Evolutionary conservation across 768 basidiomycete species (phyloP), one percentile per base, ranked within the genome.

Genomic region (Fomitopsis serialis): DNA sequence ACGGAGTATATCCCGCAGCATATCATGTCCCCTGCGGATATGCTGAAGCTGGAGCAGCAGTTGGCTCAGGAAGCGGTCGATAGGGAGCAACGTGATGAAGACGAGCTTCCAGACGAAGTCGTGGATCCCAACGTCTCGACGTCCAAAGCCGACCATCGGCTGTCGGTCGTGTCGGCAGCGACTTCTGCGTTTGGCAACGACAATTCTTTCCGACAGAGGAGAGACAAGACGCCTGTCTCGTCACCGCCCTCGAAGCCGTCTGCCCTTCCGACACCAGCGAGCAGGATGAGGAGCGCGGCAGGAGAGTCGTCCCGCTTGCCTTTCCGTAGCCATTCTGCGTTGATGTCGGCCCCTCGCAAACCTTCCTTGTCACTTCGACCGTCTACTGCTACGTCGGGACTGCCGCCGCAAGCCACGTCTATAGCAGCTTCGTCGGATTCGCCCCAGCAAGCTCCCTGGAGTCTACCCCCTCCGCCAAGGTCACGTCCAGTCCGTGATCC

Each of bases 21-120:
- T 37, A 87, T 87, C 55, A 77, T 87, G 77, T 81, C 84, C 15
- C 79, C 82, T 22, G 82, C 80, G 17, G 82, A 85, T 52, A 76
- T 85, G 72, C 74, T 80, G 21, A 74, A 76, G 64, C 68, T 87
- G 10, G 84, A 85, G 61, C 81, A 78, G 42, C 72, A 75, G 54
- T 58, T 65, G 60, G 78, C 54, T 43, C 66, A 59, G 63, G 77
- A 63, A 48, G 34, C 58, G 22, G 52, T 46, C n/a, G 35, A 27
- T 15, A 34, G 35, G 42, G 58, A 49, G 27, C 44, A 44, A 8
- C 55, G 57, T 19, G 49, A 52, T 2, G 53, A 53, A 10, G 57
- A 61, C 19, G 60, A 60, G 12, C 57, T 60, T 3, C 55, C 58
- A 8, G 57, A 49, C n/a, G 48, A 48, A 29, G 25, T 29, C 15